Conservation (phyloP, 768 basidiomycete genomes). For the Rhizopogon vinicolor region DNA sequence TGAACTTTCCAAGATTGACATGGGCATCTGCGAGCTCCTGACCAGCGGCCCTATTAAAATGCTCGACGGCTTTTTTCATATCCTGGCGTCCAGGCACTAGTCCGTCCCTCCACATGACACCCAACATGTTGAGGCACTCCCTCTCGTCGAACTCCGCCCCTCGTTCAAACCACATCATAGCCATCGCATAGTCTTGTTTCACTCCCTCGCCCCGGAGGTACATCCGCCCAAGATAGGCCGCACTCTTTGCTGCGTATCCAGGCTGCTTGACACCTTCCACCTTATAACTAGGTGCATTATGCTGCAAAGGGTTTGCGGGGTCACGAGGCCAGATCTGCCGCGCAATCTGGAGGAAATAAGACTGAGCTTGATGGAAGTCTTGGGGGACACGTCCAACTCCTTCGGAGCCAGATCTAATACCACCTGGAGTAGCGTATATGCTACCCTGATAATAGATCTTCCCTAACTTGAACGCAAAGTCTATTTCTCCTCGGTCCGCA, state of each 20-base stretch:
- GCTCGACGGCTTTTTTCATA: conserved; percentile 50
- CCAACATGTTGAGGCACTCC: conserved; percentile 87
- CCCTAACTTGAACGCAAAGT: conserved; percentile 90
- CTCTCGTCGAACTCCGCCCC: conserved; percentile 77
- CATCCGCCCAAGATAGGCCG: conserved; percentile 92
- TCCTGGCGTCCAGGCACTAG: conserved; percentile 69
- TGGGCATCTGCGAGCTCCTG: conserved; percentile 92
- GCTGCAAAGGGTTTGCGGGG: conserved; percentile 48
- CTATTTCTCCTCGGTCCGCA: conserved; percentile 85
- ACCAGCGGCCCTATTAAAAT: conserved; percentile 77
- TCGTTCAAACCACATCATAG: conserved; percentile 93
- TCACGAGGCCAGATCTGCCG: conserved; percentile 88
- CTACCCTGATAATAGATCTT: conserved; percentile 96
- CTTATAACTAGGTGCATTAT: conserved; percentile 37
- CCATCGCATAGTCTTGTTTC: conserved; percentile 65
- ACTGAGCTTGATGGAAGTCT: conserved; percentile 68
- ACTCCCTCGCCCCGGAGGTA: conserved; percentile 91
- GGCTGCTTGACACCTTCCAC: conserved; percentile 48
- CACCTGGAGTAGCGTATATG: conserved; percentile 75
- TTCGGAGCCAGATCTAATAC: conserved; percentile 83
- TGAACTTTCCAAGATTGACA: conserved; percentile 82
- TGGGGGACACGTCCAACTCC: conserved; percentile 87
- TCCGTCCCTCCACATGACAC: conserved; percentile 91
- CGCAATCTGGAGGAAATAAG: conserved; percentile 84
- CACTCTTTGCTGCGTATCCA: conserved; percentile 70